Conservation (phyloP, 2,329 filamentous ascomycete species). For the Xylariaceae sp. region DNA sequence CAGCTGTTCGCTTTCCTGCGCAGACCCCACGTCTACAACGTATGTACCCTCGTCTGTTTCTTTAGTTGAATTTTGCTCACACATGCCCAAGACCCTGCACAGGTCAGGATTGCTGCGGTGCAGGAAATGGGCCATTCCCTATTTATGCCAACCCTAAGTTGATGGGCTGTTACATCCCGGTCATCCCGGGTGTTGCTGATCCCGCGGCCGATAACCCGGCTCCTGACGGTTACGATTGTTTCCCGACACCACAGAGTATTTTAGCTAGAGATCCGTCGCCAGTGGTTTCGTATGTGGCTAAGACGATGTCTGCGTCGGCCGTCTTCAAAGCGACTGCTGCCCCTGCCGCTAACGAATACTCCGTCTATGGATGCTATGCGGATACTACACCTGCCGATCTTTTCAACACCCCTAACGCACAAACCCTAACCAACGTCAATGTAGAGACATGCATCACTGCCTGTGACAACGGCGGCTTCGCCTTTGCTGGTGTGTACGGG, state of each 20-base stretch:
- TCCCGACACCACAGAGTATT: conserved; percentile 11
- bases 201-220: conserved; percentile 1
- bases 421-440: neutral
- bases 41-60: conserved; percentile 1
- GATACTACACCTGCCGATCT: conserved; percentile 1
- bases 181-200: conserved; percentile 21
- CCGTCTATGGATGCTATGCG: conserved; percentile 14
- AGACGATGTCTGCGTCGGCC: conserved; percentile 9
- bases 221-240: conserved; percentile 17
- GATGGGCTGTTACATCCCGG: conserved; percentile 39
- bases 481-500: conserved; percentile 6
- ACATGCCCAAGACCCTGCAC: conserved; percentile 17
- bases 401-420: neutral
- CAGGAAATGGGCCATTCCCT: conserved; percentile 32
- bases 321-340: conserved; percentile 15
- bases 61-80: neutral
- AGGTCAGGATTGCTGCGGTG: conserved; percentile 20
- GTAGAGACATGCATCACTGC: conserved; percentile 7
- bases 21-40: neutral
- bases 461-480: conserved; percentile 2
- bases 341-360: conserved; percentile 3
- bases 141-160: conserved; percentile 47
- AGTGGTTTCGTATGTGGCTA: conserved; percentile 1
- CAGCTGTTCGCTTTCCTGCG: conserved; percentile 4
- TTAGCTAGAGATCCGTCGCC: neutral